Evolutionary conservation across 176 grass and related monocot genomes (phyloP).

Genomic region (Cymbopogon citratus): DNA sequence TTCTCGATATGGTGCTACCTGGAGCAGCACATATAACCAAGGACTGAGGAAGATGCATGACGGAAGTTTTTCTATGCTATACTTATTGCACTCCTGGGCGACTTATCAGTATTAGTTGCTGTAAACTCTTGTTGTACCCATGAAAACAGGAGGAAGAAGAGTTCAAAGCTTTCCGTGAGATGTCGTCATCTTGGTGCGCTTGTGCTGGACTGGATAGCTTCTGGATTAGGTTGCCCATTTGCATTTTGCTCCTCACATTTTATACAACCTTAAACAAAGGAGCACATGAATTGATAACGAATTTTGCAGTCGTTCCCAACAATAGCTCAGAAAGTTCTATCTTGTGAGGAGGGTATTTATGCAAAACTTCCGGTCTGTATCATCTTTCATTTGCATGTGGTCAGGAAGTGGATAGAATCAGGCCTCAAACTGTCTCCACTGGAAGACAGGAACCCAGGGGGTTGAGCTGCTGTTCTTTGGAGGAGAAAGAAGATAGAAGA

Average conservation of each 20-base stretch:
- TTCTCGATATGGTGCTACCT: background rate
- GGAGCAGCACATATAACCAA: background rate
- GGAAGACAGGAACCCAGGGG: background rate
- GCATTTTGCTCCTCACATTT: background rate
- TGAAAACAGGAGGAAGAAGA: background rate
- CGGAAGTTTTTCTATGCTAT: constrained; percentile 34
- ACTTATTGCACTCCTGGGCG: constrained; percentile 36
- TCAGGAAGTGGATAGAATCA: constrained; percentile 22
- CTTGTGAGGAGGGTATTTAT: background rate
- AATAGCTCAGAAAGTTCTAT: background rate
- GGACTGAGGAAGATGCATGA: background rate
- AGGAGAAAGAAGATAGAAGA: background rate
- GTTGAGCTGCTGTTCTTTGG: background rate
- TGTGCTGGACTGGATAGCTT: constrained; percentile 11
- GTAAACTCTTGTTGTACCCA: no score
- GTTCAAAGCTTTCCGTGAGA: constrained; percentile 34
- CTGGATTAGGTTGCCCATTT: constrained; percentile 17
- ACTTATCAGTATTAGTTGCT: constrained; percentile 42
- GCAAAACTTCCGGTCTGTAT: background rate
- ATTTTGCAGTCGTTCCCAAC: background rate
- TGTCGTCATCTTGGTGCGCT: background rate
- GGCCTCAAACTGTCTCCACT: background rate
- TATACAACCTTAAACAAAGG: background rate
- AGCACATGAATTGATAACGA: background rate
- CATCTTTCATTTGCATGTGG: constrained; percentile 20